A percentile compares a stretch with the other conserved stretches of the same genome.
Evolutionary conservation across 192 early-diverging fungal species (phyloP).

Genomic region (Globomyces pollinis-pini): DNA sequence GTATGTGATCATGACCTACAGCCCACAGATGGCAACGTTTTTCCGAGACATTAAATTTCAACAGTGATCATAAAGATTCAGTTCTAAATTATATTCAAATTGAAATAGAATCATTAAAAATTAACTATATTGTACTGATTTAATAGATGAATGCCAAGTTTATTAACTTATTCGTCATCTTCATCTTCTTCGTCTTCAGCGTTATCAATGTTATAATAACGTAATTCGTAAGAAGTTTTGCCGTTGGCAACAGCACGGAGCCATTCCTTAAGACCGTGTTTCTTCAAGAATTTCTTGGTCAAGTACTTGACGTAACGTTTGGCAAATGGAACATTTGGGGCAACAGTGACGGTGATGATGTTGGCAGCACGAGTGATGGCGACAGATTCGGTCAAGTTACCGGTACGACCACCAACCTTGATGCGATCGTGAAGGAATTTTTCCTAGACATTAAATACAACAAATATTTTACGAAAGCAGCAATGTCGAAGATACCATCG

Average conservation of each 20-base stretch:
- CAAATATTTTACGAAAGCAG: constrained; percentile 65
- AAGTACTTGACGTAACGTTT: constrained; percentile 99
- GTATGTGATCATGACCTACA: too few relatives aligned
- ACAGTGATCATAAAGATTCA: too few relatives aligned
- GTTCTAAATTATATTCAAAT: too few relatives aligned
- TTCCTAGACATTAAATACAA: constrained; percentile 60
- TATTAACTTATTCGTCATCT: constrained; percentile 32
- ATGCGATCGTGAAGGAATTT: constrained; percentile 86
- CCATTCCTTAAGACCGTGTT: constrained; percentile 97
- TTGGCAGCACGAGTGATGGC: constrained; percentile 63
- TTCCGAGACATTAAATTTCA: too few relatives aligned
- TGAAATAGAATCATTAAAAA: too few relatives aligned
- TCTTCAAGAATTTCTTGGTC: constrained; percentile 99
- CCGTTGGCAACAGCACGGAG: constrained; percentile 86
- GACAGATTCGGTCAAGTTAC: constrained; percentile 85
- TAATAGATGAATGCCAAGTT: not conserved
- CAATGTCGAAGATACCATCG: constrained; percentile 95
- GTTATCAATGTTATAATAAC: constrained; percentile 87
- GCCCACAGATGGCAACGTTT: too few relatives aligned
- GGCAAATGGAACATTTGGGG: constrained; percentile 65
- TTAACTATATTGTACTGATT: too few relatives aligned
- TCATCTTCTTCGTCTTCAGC: constrained; percentile 71
- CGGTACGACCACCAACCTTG: constrained; percentile 94
- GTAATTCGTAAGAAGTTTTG: constrained; percentile 90
- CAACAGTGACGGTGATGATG: constrained; percentile 63